Percentiles rank a stretch among this genome's conserved stretches.
phyloP scores from a whole-genome alignment of 805 yeast genomes.

The Starmerella asiatica region DNA sequence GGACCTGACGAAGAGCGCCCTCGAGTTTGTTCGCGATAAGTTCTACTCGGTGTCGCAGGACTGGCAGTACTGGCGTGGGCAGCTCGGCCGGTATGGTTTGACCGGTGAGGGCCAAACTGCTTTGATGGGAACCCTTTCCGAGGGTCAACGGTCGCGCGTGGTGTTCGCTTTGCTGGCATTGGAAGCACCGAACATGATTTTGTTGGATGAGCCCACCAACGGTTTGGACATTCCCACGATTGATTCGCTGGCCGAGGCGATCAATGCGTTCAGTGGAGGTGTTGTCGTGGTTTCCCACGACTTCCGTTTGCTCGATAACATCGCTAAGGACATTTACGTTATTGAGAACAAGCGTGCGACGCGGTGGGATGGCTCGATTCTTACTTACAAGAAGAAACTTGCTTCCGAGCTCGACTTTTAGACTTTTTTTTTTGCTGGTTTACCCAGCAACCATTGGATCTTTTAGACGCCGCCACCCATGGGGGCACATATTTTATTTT shows the following conservation, averaged over 20 bases:
- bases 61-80: constrained; percentile 91
- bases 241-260: constrained; percentile 94
- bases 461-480: too few species aligned
- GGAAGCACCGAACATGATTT: constrained; percentile 85
- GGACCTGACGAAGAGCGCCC: constrained; percentile 86
- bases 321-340: constrained; percentile 93
- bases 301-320: constrained; percentile 92
- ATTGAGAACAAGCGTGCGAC: constrained; percentile 93
- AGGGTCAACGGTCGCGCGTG: constrained; percentile 98
- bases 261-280: constrained; percentile 91
- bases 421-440: too few species aligned
- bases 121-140: constrained; percentile 95
- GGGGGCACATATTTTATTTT: too few species aligned
- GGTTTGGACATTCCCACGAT: constrained; percentile 97
- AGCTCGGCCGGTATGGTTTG: constrained; percentile 93
- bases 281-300: constrained; percentile 98
- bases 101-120: constrained; percentile 99
- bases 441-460: too few species aligned
- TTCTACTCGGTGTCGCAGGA: constrained; percentile 86
- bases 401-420: constrained; percentile 55
- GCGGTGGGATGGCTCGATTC: constrained; percentile 86
- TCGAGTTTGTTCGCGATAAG: constrained; percentile 93
- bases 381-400: constrained; percentile 85
- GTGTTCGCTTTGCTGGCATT: constrained; percentile 92
- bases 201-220: constrained; percentile 98